Percentiles rank a stretch among this genome's conserved stretches.
These are phyloP conservation scores for Cicer judaicum DNA, from an alignment of 306 rosid species.

Conservation along the genomic window DNA sequence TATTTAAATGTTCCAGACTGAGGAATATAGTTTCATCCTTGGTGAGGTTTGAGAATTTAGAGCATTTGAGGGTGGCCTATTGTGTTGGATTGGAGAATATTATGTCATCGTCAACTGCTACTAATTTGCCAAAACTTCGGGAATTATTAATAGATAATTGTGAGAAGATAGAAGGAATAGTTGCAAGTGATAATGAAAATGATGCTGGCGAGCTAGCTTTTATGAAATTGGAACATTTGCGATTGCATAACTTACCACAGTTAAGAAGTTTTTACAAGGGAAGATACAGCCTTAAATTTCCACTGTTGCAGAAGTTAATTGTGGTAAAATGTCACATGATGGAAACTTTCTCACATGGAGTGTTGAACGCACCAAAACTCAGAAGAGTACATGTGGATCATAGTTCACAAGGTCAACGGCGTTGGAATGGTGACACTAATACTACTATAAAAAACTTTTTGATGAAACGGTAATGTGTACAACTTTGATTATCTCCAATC, in stretches of 20 bases:
- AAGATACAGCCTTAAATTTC: slow-evolving; percentile 19
- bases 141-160: neutral
- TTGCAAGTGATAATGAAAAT: neutral
- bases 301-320: neutral
- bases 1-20: neutral
- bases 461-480: neutral
- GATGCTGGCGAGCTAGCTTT: slow-evolving; percentile 18
- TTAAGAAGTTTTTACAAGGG: slow-evolving; percentile 10
- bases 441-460: neutral
- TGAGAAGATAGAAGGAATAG: neutral
- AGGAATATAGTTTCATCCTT: neutral
- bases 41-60: neutral
- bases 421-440: slow-evolving; percentile 38
- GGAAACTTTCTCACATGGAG: slow-evolving; percentile 1
- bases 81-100: slow-evolving; percentile 14
- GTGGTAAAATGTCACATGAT: neutral
- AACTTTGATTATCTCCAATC: neutral
- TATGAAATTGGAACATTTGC: neutral
- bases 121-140: neutral
- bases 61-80: fast-evolving
- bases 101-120: neutral
- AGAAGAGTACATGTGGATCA: neutral
- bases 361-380: neutral
- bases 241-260: neutral
- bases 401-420: neutral